Evolutionary conservation across 2,329 filamentous ascomycete species (phyloP), one percentile per base, ranked within the genome.

Genomic region (Hypoxylon sp.): DNA sequence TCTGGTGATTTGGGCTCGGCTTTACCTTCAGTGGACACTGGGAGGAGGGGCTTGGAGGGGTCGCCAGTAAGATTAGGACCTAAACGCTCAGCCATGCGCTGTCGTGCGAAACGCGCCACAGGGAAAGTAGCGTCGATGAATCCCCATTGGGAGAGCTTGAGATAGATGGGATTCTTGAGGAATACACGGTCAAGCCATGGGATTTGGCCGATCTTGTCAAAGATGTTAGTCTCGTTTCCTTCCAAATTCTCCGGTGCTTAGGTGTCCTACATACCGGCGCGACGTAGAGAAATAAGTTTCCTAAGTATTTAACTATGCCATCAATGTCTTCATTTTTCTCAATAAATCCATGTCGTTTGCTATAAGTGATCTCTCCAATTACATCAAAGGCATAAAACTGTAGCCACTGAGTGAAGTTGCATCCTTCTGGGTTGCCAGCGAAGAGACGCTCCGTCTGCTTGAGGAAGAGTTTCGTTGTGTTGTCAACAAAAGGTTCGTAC

Each of bases 381-480:
- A 94, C 92, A 75, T 94, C 92, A 74, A 94, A 94, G 0, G 92
- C 92, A 73, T 92, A 94, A 76, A 90, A 94, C 75, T 94, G 92
- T 63, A 94, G 81, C 92, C 92, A 94, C 63, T 84, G 83, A 1
- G 88, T 88, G 62, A 93, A 91, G 75, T 92, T 87, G 74, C 90
- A 92, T 24, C 80, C 78, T 8, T 78, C 72, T 1, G 72, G 63
- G 24, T 81, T 80, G 22, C 78, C 75, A n/a, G 82, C 84, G 71
- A 84, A 91, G 2, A 90, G 75, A 1, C 82, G 81, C 69, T 87
- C 83, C 0, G 88, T 91, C 76, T 89, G 87, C 33, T 84, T 79
- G 5, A 95, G 85, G 77, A 94, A 95, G 1, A 92, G 81, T 70
- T 88, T 87, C 0, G 91, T 90, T 0, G 91, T 93, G 71, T 89